phyloP scores from a whole-genome alignment of 305 asterid genomes.

The Solanum hybrid region DNA sequence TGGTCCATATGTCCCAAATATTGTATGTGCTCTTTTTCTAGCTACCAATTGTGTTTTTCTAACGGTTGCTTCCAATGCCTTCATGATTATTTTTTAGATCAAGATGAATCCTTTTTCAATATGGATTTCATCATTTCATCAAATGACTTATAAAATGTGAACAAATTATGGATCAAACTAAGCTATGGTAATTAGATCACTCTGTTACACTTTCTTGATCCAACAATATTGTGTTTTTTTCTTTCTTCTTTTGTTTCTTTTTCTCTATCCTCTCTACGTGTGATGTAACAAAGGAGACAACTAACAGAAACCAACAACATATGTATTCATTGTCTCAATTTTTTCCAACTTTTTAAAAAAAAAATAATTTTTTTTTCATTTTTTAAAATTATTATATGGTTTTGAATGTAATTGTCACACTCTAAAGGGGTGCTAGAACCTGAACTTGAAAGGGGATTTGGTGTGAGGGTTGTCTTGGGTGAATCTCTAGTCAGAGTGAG shows the following conservation, averaged over 20 bases:
- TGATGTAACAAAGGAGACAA: constrained; percentile 21
- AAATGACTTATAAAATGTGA: neutral
- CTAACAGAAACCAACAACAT: constrained; percentile 15
- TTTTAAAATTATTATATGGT: too few relatives aligned
- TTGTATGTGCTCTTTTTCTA: constrained; percentile 56
- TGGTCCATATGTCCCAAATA: constrained; percentile 45
- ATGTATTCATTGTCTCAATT: neutral
- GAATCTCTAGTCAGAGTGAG: neutral
- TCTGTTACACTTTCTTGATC: neutral
- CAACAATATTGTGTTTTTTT: neutral
- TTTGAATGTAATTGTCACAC: too few relatives aligned
- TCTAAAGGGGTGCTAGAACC: neutral
- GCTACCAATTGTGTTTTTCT: constrained; percentile 73
- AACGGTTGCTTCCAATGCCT: constrained; percentile 79
- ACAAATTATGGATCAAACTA: neutral
- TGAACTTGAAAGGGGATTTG: neutral
- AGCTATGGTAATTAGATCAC: neutral
- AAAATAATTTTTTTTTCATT: neutral
- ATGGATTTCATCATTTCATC: neutral
- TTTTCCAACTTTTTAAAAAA: neutral
- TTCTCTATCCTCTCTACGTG: constrained; percentile 22
- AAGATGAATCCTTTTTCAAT: neutral
- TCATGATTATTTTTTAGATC: constrained; percentile 22
- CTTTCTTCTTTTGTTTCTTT: neutral
- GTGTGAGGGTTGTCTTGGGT: neutral